A percentile compares a stretch with the other conserved stretches of the same genome.
Conservation (phyloP, 1,284 basidiomycete species). For the Irpex lacteus region DNA sequence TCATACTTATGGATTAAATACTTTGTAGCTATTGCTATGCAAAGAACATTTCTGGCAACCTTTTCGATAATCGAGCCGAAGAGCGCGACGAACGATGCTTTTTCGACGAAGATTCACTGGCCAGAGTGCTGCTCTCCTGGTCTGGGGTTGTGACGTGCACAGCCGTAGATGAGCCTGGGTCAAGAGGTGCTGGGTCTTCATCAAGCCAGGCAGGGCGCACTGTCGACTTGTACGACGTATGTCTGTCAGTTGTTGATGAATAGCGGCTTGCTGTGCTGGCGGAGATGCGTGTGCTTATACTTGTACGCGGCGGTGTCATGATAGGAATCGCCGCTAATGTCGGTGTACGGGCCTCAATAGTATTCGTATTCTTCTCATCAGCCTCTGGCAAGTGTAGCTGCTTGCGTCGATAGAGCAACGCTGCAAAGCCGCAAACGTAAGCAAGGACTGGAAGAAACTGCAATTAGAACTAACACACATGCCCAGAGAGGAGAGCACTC, state of each 20-base stretch:
- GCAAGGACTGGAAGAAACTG: constrained; percentile 14
- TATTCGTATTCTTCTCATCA: neutral
- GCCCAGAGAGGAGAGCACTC: constrained; percentile 21
- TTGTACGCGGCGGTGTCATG: constrained; percentile 12
- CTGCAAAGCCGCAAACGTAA: constrained; percentile 19
- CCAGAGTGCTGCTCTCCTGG: neutral
- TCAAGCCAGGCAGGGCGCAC: constrained; percentile 4
- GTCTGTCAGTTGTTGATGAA: neutral
- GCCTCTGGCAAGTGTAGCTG: neutral
- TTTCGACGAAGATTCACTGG: neutral
- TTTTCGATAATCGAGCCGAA: constrained; percentile 13
- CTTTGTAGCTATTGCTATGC: neutral
- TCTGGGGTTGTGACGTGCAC: neutral
- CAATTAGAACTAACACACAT: neutral
- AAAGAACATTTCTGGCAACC: constrained; percentile 4
- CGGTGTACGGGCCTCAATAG: constrained; percentile 8
- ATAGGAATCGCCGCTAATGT: constrained; percentile 12
- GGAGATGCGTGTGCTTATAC: neutral
- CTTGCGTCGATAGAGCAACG: constrained; percentile 7
- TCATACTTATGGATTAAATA: neutral
- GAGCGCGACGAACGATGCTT: constrained; percentile 9
- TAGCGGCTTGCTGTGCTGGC: neutral
- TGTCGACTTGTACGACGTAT: constrained; percentile 3
- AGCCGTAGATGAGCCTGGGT: neutral
- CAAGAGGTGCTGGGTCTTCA: neutral